These are phyloP conservation scores for Pelargonium cotyledonis DNA, from an alignment of 441 rosid genomes.

Conservation along the genomic window DNA sequence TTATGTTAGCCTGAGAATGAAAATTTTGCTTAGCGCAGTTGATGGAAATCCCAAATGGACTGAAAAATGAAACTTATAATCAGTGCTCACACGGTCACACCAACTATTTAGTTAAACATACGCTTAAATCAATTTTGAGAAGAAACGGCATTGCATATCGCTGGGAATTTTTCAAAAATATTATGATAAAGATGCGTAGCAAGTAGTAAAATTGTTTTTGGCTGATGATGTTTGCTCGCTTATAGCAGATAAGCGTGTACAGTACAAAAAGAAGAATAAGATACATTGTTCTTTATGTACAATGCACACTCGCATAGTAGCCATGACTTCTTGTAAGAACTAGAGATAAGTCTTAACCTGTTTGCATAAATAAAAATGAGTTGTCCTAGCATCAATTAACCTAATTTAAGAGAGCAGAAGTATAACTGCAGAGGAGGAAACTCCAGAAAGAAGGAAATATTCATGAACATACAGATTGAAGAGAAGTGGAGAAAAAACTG, in stretches of 20 bases:
- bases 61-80: background rate
- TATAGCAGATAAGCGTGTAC: too few relatives aligned
- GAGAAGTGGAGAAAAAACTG: background rate
- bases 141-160: background rate
- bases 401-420: background rate
- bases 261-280: background rate
- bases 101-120: background rate
- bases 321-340: too few relatives aligned
- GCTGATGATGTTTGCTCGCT: background rate
- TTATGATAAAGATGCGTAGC: background rate
- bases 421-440: background rate
- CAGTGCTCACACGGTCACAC: background rate
- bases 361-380: background rate
- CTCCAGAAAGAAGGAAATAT: background rate
- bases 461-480: background rate
- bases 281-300: conserved; percentile 17
- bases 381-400: background rate
- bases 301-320: too few relatives aligned
- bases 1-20: conserved; percentile 77
- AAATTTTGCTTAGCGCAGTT: background rate
- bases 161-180: background rate
- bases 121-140: background rate
- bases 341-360: too few relatives aligned
- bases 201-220: background rate
- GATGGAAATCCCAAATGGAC: background rate